Conservation (phyloP, 352 stramenopile species). For the Peronosclerospora sorghi region DNA sequence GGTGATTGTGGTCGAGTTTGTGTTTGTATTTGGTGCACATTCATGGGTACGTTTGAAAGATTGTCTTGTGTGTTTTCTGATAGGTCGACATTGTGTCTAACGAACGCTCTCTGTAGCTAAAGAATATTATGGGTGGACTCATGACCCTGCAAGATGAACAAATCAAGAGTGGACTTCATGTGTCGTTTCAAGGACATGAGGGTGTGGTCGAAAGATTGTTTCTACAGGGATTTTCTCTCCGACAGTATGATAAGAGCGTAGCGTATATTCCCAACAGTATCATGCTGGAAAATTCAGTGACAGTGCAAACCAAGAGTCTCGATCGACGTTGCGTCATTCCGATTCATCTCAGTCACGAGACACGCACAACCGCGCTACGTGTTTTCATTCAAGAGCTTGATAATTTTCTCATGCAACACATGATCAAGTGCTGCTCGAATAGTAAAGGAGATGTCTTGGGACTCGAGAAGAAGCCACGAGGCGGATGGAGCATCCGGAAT, state of each 20-base stretch:
- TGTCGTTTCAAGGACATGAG: constrained; percentile 65
- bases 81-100: no score
- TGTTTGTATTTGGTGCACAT: constrained; percentile 68
- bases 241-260: constrained; percentile 72
- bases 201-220: constrained; percentile 77
- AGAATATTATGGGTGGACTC: constrained; percentile 77
- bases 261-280: constrained; percentile 75
- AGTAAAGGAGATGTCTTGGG: constrained; percentile 32
- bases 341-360: constrained; percentile 51
- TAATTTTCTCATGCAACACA: constrained; percentile 30
- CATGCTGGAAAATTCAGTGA: constrained; percentile 61
- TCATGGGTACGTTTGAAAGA: constrained; percentile 57
- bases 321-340: constrained; percentile 41
- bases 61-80: neutral
- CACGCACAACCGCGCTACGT: constrained; percentile 31
- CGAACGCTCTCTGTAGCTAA: constrained; percentile 30
- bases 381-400: constrained; percentile 72
- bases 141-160: constrained; percentile 76
- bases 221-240: constrained; percentile 69
- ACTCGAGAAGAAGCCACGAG: constrained; percentile 32
- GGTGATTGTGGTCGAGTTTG: constrained; percentile 69
- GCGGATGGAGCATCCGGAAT: constrained; percentile 35
- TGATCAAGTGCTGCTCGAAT: constrained; percentile 18
- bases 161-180: constrained; percentile 65
- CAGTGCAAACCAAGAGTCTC: constrained; percentile 55